phyloP scores from a whole-genome alignment of 768 basidiomycete genomes.

The Trametes meyenii region DNA sequence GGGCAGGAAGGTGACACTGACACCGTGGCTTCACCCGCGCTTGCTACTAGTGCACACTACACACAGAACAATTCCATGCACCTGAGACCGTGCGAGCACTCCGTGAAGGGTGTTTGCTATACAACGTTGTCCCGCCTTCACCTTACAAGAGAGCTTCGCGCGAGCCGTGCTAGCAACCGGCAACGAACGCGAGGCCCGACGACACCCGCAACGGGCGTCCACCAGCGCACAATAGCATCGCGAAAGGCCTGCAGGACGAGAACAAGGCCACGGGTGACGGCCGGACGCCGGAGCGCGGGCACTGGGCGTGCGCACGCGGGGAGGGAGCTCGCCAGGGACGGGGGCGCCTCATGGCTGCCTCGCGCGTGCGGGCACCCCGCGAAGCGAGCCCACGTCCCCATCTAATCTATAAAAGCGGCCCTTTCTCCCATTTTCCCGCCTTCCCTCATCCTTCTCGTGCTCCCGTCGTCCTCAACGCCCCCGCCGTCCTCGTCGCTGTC shows the following conservation, averaged over 20 bases:
- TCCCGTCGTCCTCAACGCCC: conserved; percentile 24
- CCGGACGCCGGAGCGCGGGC: neutral
- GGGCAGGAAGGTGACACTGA: too few species aligned
- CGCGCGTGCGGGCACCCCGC: conserved; percentile 47
- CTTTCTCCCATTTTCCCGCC: conserved; percentile 28
- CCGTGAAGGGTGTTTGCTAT: too few species aligned
- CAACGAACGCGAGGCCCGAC: neutral
- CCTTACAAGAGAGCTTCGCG: too few species aligned
- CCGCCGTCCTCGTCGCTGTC: conserved; percentile 38
- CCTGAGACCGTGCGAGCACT: too few species aligned
- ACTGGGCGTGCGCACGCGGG: neutral
- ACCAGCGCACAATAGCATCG: neutral
- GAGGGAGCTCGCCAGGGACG: conserved; percentile 13
- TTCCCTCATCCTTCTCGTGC: conserved; percentile 33
- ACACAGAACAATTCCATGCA: too few species aligned
- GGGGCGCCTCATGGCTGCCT: conserved; percentile 45
- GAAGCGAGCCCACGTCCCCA: conserved; percentile 36
- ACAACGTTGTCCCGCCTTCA: too few species aligned
- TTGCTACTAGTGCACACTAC: too few species aligned
- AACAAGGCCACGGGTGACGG: neutral
- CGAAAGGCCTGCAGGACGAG: neutral
- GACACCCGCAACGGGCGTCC: neutral
- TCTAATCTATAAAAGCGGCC: conserved; percentile 55
- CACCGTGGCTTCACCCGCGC: too few species aligned
- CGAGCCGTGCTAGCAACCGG: too few species aligned